Evolutionary conservation across 768 basidiomycete species (phyloP).

Genomic region (Tulasnella sp.): DNA sequence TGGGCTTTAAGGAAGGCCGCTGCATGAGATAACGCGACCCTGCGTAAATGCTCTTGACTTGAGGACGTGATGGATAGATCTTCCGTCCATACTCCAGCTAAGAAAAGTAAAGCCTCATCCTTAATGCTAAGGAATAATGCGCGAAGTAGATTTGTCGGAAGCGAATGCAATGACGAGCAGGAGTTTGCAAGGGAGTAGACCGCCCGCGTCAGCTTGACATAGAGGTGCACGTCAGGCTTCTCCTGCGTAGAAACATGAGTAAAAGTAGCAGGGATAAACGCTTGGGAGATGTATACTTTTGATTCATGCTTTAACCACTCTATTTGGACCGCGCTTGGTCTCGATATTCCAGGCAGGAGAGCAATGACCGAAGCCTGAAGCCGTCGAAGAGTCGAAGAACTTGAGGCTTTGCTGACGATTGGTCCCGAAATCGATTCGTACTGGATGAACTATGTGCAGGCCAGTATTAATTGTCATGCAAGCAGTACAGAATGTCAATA

Average conservation of each 20-base stretch:
- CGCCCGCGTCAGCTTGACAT: constrained; percentile 62
- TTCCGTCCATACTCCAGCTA: constrained; percentile 68
- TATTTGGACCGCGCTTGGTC: constrained; percentile 49
- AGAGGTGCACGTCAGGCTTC: constrained; percentile 43
- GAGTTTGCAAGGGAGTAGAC: constrained; percentile 71
- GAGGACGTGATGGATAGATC: constrained; percentile 1
- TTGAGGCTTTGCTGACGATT: constrained; percentile 61
- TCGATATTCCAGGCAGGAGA: constrained; percentile 54
- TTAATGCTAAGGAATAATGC: constrained; percentile 68
- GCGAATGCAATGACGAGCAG: constrained; percentile 51
- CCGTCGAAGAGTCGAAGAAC: constrained; percentile 59
- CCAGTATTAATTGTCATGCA: background rate
- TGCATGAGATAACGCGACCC: constrained; percentile 72
- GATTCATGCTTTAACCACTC: constrained; percentile 57
- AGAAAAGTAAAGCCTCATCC: constrained; percentile 75
- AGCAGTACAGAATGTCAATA: constrained; percentile 22
- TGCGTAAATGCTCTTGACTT: constrained; percentile 43
- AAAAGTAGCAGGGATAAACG: background rate
- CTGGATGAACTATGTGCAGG: constrained; percentile 49
- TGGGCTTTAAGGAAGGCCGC: constrained; percentile 82
- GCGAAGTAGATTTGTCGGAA: constrained; percentile 63
- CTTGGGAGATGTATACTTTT: background rate
- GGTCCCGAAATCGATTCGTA: constrained; percentile 53
- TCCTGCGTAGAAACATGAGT: background rate
- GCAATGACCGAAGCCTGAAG: constrained; percentile 63